Percentiles rank a stretch among this genome's conserved stretches.
These are phyloP conservation scores for Didymella segeticola DNA, from an alignment of 2,329 filamentous ascomycete genomes.

Conservation along the genomic window DNA sequence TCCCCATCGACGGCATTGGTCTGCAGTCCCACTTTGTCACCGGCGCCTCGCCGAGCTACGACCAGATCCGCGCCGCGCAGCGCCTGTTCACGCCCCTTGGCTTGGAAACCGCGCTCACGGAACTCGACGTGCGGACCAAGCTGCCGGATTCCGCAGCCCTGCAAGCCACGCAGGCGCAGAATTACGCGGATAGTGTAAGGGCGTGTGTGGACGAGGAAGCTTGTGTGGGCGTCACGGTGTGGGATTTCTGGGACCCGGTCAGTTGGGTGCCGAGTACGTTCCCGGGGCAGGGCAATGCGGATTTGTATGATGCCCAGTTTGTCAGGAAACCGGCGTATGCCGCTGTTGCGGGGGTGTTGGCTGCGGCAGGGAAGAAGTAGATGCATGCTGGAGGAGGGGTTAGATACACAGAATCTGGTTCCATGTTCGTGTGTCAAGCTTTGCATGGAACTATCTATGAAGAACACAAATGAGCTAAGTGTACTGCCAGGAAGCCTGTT, in stretches of 20 bases:
- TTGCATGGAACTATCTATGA: too few relatives aligned
- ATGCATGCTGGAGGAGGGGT: background rate
- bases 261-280: conserved; percentile 49
- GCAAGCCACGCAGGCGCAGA: conserved; percentile 55
- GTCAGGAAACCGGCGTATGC: conserved; percentile 47
- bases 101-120: conserved; percentile 67
- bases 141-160: conserved; percentile 55
- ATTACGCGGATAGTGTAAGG: conserved; percentile 52
- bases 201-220: conserved; percentile 46
- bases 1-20: conserved; percentile 67
- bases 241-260: conserved; percentile 53
- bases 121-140: conserved; percentile 63
- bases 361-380: conserved; percentile 7
- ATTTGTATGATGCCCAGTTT: conserved; percentile 37
- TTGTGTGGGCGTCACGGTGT: conserved; percentile 52
- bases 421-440: too few relatives aligned
- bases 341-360: conserved; percentile 38
- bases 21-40: conserved; percentile 68
- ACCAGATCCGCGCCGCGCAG: conserved; percentile 56
- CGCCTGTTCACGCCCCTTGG: conserved; percentile 58
- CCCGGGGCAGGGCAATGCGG: conserved; percentile 46
- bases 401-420: too few relatives aligned
- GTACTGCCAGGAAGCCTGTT: too few relatives aligned
- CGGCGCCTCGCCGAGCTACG: conserved; percentile 57
- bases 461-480: too few relatives aligned